Conservation (phyloP, 73 alveolate species). For the Symbiodinium natans region DNA sequence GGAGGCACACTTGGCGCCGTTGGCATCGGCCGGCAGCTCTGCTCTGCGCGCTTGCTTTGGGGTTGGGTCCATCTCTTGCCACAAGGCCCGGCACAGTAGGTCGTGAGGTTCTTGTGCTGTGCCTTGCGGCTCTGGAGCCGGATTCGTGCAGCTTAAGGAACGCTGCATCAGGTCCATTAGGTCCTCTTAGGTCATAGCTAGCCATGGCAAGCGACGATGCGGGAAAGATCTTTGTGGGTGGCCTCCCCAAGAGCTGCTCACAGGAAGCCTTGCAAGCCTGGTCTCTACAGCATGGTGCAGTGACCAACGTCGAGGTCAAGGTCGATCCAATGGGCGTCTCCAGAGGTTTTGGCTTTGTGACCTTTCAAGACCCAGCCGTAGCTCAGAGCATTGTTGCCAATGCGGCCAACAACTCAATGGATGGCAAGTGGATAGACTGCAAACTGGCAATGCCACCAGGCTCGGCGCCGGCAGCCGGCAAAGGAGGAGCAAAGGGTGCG, state of each 20-base stretch:
- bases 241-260: conserved; percentile 69
- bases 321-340: conserved; percentile 82
- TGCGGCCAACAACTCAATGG: conserved; percentile 56
- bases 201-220: conserved; percentile 53
- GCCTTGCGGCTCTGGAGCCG: too few species aligned
- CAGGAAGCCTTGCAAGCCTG: conserved; percentile 47
- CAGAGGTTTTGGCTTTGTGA: conserved; percentile 61
- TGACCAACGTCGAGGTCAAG: conserved; percentile 73
- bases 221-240: conserved; percentile 74
- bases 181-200: background rate
- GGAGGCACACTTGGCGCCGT: too few species aligned
- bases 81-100: too few species aligned
- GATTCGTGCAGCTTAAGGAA: too few species aligned
- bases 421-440: conserved; percentile 82
- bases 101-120: too few species aligned
- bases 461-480: conserved; percentile 55
- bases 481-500: background rate
- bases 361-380: conserved; percentile 16
- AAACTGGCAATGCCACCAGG: conserved; percentile 69
- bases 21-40: too few species aligned
- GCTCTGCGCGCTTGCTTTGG: too few species aligned
- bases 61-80: too few species aligned
- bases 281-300: conserved; percentile 46
- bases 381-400: conserved; percentile 51
- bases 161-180: too few species aligned